Conservation (phyloP, 257 asterid genomes). For the Verbena officinalis region DNA sequence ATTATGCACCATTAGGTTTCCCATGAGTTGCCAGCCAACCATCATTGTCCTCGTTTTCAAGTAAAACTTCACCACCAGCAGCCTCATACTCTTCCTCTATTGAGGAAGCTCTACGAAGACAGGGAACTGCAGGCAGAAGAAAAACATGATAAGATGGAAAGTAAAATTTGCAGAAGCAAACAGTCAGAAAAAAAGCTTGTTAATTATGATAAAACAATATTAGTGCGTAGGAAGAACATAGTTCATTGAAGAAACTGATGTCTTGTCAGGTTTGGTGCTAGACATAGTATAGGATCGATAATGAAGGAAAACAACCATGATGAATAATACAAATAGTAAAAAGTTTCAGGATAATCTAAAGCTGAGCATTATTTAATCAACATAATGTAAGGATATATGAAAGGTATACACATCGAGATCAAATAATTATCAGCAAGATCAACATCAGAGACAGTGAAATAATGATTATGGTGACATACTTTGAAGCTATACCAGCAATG, state of each 20-base stretch:
- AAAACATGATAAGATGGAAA: constrained; percentile 22
- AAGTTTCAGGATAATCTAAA: neutral
- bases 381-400: neutral
- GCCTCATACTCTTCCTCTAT: constrained; percentile 96
- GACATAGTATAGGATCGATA: neutral
- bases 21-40: constrained; percentile 99
- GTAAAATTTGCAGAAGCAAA: neutral
- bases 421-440: constrained; percentile 17
- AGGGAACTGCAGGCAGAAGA: constrained; percentile 62
- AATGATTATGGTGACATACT: neutral
- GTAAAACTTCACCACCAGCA: constrained; percentile 93
- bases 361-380: constrained; percentile 3
- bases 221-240: constrained; percentile 19
- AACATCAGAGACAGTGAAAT: neutral
- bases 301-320: constrained; percentile 5
- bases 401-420: constrained; percentile 7
- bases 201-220: constrained; percentile 12
- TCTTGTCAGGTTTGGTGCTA: neutral
- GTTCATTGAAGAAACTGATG: constrained; percentile 5
- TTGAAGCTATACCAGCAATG: constrained; percentile 3
- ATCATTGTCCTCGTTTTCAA: constrained; percentile 86
- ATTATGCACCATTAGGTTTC: constrained; percentile 67
- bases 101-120: constrained; percentile 94
- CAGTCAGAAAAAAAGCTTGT: neutral
- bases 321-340: neutral